Base-by-base conservation (phyloP, 768 basidiomycete genomes). In the Fibroporia radiculosa region DNA sequence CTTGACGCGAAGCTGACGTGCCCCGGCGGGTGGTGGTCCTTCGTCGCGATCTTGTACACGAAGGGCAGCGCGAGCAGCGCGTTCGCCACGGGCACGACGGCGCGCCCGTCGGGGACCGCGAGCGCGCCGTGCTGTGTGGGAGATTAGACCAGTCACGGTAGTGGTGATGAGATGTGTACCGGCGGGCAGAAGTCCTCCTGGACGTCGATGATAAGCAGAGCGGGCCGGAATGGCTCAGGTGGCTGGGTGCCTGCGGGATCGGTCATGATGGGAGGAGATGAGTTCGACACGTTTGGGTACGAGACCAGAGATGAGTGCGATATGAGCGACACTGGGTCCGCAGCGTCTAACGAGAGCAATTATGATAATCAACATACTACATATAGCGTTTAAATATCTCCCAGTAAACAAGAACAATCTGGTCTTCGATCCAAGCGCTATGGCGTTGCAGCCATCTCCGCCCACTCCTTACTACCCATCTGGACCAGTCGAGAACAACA, bases 381-480 rank as follows among this genome's bases (percentile, higher is more conserved):
- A 38, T 16, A 23, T 22, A 22, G 23, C 22, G 4, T 18, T 11
- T 18, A 18, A 13, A 16, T 12, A 23, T 16, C 12, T 36, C 5
- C 25, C 18, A 38, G 36, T 38, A 38, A 22, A 18, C 16, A 38
- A 19, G 36, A 38, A 20, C 36, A n/a, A 32, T 16, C 24, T 27
- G 29, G 23, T 16, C 20, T 13, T 13, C 35, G 29, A 10, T 16
- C 18, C 29, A 31, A 8, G 29, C 39, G 28, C 45, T 51, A 62
- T 34, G 48, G 50, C 37, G 16, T 52, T 18, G 65, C 68, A 13
- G 70, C 59, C 28, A 62, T 67, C 59, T 77, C 74, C 2, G 75
- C 74, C 91, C 91, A 95, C 53, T 93, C 86, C 54, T 73, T 83
- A 59, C 88, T 92, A 13, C 92, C 90, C 89, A 91, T 91, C 62